Evolutionary conservation across 192 early-diverging fungal genomes (phyloP), one percentile per base, ranked within the genome.

Genomic region (Piromyces finnis): DNA sequence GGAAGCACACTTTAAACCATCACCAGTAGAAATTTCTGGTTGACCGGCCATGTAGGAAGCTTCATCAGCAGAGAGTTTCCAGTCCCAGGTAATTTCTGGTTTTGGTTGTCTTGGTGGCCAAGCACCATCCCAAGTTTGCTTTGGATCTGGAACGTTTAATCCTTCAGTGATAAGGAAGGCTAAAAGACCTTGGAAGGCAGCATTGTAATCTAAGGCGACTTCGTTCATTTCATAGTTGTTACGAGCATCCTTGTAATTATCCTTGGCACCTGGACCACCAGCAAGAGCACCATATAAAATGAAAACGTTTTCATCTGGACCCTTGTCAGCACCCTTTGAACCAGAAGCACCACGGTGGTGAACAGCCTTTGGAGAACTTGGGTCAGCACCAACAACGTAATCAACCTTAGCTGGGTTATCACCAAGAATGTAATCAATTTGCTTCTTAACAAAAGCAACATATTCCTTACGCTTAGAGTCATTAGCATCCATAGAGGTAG

Each of bases 321-420:
- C 30, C 84, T 80, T 18, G 87, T 85, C 29, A 68, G 51, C 51
- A n/a, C 51, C 51, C 87, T 86, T 28, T 27, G 77, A 16, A 22
- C 90, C 90, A 3, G 88, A 85, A 0, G 90, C 89, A 32, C 86
- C 82, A 29, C 88, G 86, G 79, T 90, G 88, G 81, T 91, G 90
- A 41, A 89, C 87, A 36, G 89, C 88, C 28, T 80, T 22, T 18
- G 89, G 89, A 13, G 90, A 90, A 77, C 90, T 91, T 81, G 85
- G 83, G 78, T 89, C 89, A 15, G 90, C 84, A 78, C 90, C 90
- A 51, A 87, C 84, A 29, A 90, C 82, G 84, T 91, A 91, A 5
- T 89, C 88, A 16, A 88, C 88, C 68, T 84, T 85, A 81, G 82
- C 81, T 0, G 85, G 88, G 41, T 91, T 91, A 39, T 88, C 80